Evolutionary conservation across 116 monocot genomes (phyloP).

Genomic region (Trichopus zeylanicus): DNA sequence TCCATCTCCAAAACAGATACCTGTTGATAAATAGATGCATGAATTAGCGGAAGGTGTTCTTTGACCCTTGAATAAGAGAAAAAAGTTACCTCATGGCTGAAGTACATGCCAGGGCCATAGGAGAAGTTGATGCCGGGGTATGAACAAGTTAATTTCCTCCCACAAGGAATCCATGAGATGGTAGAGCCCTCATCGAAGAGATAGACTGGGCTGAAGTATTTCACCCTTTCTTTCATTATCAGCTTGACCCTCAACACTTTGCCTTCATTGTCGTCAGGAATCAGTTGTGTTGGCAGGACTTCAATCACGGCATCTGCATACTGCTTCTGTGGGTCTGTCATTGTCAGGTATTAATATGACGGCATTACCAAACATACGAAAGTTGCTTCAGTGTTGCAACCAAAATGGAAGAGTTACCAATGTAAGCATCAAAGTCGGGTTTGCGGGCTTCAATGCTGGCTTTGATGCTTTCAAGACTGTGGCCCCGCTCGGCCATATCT

Average conservation of each 20-base stretch:
- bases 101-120: conserved; percentile 80
- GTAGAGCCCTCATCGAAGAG: conserved; percentile 95
- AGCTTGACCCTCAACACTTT: conserved; percentile 66
- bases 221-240: conserved; percentile 83
- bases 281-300: conserved; percentile 82
- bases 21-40: conserved; percentile 5
- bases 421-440: conserved; percentile 81
- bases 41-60: background rate
- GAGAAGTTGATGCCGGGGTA: conserved; percentile 91
- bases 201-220: conserved; percentile 83
- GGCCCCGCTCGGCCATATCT: conserved; percentile 92
- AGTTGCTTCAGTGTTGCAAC: background rate
- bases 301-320: conserved; percentile 88
- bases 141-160: conserved; percentile 84
- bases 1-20: conserved; percentile 96
- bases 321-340: conserved; percentile 89
- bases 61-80: background rate
- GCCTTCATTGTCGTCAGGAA: conserved; percentile 74
- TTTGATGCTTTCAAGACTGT: conserved; percentile 94
- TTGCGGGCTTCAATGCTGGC: conserved; percentile 94
- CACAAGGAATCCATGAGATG: conserved; percentile 89
- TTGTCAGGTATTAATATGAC: no score
- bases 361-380: background rate
- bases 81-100: conserved; percentile 48
- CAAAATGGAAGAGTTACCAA: conserved; percentile 36